These are phyloP conservation scores for Alectoria sarmentosa DNA, from an alignment of 495 filamentous ascomycete species.

Conservation along the genomic window DNA sequence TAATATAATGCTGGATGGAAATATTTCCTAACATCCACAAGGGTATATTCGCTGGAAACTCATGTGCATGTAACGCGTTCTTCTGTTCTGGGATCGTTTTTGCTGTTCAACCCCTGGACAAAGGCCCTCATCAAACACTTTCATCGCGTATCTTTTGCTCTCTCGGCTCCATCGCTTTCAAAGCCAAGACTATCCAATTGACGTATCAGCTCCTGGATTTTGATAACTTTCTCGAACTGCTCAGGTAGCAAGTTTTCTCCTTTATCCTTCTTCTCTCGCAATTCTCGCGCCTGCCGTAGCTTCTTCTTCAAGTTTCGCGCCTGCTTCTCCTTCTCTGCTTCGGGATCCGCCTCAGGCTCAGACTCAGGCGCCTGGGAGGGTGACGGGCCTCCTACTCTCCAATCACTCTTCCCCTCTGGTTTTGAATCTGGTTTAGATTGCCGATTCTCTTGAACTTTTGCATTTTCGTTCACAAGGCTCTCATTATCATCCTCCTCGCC, in stretches of 20 bases:
- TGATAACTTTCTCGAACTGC: constrained; percentile 95
- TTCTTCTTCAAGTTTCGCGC: constrained; percentile 94
- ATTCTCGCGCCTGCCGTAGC: constrained; percentile 81
- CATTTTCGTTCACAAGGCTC: constrained; percentile 26
- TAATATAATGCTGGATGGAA: background rate
- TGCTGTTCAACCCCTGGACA: background rate
- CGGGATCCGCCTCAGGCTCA: constrained; percentile 44
- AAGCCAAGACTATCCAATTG: constrained; percentile 86
- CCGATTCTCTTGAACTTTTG: constrained; percentile 30
- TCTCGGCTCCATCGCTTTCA: constrained; percentile 54
- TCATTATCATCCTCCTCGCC: constrained; percentile 39
- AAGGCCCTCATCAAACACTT: background rate
- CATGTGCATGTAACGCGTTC: background rate
- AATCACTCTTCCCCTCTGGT: constrained; percentile 1
- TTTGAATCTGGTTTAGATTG: constrained; percentile 22
- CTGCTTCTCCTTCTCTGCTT: constrained; percentile 85
- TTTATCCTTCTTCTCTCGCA: constrained; percentile 84
- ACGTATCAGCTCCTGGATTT: constrained; percentile 85
- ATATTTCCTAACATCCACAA: background rate
- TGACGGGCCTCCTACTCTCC: background rate
- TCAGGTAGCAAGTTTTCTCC: constrained; percentile 81
- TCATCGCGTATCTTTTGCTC: constrained; percentile 11
- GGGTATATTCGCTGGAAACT: constrained; percentile 5
- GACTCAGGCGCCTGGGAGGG: constrained; percentile 19
- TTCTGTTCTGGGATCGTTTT: background rate